phyloP scores from a whole-genome alignment of 129 eudicot species.

The Rutidosis leptorrhynchoides region DNA sequence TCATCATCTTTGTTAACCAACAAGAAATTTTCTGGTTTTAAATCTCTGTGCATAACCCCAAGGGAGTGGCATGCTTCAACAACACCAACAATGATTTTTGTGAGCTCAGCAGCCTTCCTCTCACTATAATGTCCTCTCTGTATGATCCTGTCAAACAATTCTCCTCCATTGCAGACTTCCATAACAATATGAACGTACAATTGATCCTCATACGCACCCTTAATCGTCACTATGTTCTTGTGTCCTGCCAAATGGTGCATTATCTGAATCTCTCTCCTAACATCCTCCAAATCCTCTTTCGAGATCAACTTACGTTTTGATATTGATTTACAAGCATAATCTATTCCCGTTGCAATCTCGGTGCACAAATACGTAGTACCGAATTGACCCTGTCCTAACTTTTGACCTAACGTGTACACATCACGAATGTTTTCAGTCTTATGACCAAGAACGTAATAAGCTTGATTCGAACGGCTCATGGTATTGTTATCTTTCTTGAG shows the following conservation, averaged over 20 bases:
- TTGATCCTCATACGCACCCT: conserved; percentile 93
- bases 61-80: conserved; percentile 91
- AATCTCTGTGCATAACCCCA: conserved; percentile 91
- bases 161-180: conserved; percentile 91
- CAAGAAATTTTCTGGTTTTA: conserved; percentile 86
- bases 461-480: conserved; percentile 55
- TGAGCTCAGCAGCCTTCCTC: conserved; percentile 84
- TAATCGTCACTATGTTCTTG: conserved; percentile 77
- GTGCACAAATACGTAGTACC: conserved; percentile 87
- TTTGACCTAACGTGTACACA: conserved; percentile 72
- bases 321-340: conserved; percentile 88
- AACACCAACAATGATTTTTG: conserved; percentile 74
- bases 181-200: conserved; percentile 88
- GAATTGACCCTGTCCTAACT: conserved; percentile 83
- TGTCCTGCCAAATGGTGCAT: conserved; percentile 98
- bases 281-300: conserved; percentile 87
- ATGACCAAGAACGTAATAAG: conserved; percentile 78
- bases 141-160: conserved; percentile 84
- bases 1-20: conserved; percentile 91
- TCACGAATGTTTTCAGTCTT: conserved; percentile 76
- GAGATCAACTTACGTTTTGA: conserved; percentile 86
- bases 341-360: conserved; percentile 60
- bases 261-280: conserved; percentile 97
- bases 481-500: conserved; percentile 53
- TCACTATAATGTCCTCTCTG: conserved; percentile 92